These are phyloP conservation scores for Austroboletus sp. DNA, from an alignment of 1,284 basidiomycete genomes.

Conservation along the genomic window DNA sequence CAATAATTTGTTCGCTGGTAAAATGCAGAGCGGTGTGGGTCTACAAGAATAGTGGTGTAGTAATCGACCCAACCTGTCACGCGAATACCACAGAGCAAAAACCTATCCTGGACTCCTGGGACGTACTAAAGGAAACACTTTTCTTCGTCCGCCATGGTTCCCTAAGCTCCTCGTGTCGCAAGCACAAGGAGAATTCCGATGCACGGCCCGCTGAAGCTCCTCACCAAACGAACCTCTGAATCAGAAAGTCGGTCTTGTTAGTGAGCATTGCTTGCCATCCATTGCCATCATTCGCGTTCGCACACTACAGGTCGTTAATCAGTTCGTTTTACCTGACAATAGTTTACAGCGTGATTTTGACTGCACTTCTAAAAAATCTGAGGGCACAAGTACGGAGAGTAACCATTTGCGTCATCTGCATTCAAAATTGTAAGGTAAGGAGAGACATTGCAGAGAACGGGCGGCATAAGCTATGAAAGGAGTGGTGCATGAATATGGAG, in stretches of 20 bases:
- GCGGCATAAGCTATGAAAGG: slow-evolving; percentile 82
- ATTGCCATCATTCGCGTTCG: no score
- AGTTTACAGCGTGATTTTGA: slow-evolving; percentile 29
- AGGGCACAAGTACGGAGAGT: slow-evolving; percentile 19
- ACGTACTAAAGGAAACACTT: slow-evolving; percentile 72
- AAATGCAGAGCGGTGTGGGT: no score
- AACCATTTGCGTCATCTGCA: slow-evolving; percentile 44
- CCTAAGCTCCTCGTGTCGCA: slow-evolving; percentile 59
- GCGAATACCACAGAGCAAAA: slow-evolving; percentile 60
- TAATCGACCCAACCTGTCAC: slow-evolving; percentile 50
- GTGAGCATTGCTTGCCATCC: slow-evolving; percentile 12
- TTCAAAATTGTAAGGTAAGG: slow-evolving; percentile 68
- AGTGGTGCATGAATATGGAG: slow-evolving; percentile 72
- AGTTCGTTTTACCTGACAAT: slow-evolving; percentile 30
- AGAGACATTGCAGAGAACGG: slow-evolving; percentile 77
- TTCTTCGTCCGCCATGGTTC: slow-evolving; percentile 80
- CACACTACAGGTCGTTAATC: no score
- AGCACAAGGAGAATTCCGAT: slow-evolving; percentile 35
- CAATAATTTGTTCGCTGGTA: no score
- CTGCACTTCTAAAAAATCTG: not conserved
- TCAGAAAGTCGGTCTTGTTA: slow-evolving; percentile 11
- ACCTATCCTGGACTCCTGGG: slow-evolving; percentile 62
- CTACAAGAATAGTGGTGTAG: slow-evolving; percentile 32
- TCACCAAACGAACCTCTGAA: slow-evolving; percentile 23
- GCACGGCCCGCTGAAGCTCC: slow-evolving; percentile 46